Evolutionary conservation across 1,139 yeast species (phyloP).

Genomic region (Scheffersomyces titani): DNA sequence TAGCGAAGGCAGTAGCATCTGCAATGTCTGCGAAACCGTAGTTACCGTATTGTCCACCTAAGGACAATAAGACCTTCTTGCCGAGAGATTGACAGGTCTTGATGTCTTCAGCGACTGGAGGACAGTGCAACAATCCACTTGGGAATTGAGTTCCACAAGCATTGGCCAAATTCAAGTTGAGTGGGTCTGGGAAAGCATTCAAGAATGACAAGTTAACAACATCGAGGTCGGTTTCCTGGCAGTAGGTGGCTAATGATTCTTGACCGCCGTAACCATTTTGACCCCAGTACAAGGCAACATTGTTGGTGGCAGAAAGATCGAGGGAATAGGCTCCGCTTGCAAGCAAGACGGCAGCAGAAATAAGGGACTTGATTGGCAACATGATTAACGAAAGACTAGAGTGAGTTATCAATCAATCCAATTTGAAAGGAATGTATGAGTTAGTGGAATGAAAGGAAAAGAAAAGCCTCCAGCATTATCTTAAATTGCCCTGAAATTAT

Average conservation of each 20-base stretch:
- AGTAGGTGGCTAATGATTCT: conserved; percentile 10
- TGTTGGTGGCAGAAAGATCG: neutral
- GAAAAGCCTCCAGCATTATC: neutral
- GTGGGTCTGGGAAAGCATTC: conserved; percentile 9
- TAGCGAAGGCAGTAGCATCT: conserved; percentile 12
- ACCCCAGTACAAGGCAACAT: conserved; percentile 16
- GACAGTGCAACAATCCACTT: conserved; percentile 13
- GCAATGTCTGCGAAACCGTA: conserved; percentile 10
- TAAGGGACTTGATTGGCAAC: conserved; percentile 1
- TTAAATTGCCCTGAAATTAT: neutral
- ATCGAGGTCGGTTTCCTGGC: conserved; percentile 11
- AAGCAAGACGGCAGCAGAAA: neutral
- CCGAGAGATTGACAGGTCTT: conserved; percentile 14
- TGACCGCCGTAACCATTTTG: conserved; percentile 14
- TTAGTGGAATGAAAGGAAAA: neutral
- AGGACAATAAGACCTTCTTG: conserved; percentile 13
- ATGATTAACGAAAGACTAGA: neutral
- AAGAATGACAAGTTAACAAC: conserved; percentile 13
- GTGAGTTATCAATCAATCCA: neutral
- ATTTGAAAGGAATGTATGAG: neutral
- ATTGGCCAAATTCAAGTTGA: conserved; percentile 12
- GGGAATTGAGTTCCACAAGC: conserved; percentile 10
- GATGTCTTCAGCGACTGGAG: conserved; percentile 13
- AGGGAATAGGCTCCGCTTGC: conserved; percentile 1
- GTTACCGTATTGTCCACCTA: conserved; percentile 14